These are phyloP conservation scores for Imleria badia DNA, from an alignment of 768 basidiomycete genomes.

Conservation along the genomic window DNA sequence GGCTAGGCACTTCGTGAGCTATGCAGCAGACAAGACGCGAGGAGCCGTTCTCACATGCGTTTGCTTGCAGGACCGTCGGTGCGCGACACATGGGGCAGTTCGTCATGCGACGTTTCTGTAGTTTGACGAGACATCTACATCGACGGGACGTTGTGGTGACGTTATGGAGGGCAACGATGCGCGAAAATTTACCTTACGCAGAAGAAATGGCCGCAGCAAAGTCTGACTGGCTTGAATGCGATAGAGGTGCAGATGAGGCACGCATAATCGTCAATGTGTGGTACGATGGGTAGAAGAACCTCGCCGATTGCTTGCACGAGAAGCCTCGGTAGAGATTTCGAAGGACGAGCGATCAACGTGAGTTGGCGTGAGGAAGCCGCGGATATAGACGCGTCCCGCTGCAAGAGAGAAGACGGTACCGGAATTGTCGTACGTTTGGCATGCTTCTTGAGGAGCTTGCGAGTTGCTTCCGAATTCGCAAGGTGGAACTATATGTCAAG, in stretches of 20 bases:
- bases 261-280: conserved; percentile 78
- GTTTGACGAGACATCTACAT: conserved; percentile 73
- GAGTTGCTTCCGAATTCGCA: conserved; percentile 84
- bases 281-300: conserved; percentile 77
- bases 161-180: neutral
- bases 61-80: conserved; percentile 71
- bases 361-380: conserved; percentile 32
- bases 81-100: conserved; percentile 87
- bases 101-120: conserved; percentile 77
- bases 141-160: conserved; percentile 2
- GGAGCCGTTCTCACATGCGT: conserved; percentile 56
- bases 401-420: conserved; percentile 40
- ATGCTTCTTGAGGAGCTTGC: conserved; percentile 95
- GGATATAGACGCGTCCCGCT: conserved; percentile 11
- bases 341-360: conserved; percentile 21
- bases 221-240: conserved; percentile 89
- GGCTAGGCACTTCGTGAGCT: conserved; percentile 38
- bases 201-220: conserved; percentile 78
- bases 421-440: conserved; percentile 85
- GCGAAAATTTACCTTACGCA: conserved; percentile 53
- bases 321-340: conserved; percentile 53
- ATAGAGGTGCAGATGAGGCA: conserved; percentile 88
- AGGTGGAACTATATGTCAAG: conserved; percentile 57
- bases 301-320: conserved; percentile 83
- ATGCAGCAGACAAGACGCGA: neutral